Evolutionary conservation across 139 green algal species (phyloP).

Genomic region (Chlorella sp.): DNA sequence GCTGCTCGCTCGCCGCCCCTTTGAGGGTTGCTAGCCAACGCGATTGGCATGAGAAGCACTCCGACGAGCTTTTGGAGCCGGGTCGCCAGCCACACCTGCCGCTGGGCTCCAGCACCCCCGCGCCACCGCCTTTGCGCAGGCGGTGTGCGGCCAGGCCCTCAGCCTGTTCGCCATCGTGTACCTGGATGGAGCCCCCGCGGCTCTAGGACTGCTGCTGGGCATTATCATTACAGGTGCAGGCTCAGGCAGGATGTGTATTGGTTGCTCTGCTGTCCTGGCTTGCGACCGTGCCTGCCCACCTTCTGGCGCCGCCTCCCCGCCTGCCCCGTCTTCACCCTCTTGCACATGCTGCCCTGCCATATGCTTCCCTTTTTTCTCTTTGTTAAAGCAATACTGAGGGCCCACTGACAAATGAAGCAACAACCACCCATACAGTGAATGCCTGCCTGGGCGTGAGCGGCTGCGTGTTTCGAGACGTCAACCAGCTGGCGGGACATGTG

Average conservation of each 20-base stretch:
- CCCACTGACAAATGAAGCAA: no score
- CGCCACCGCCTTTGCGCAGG: background rate
- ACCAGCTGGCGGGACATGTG: background rate
- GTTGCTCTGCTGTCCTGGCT: no score
- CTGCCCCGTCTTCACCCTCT: no score
- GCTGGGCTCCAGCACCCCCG: background rate
- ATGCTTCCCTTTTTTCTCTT: background rate
- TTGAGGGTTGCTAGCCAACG: background rate
- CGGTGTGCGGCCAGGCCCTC: background rate
- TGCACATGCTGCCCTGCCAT: background rate
- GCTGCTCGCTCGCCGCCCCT: background rate
- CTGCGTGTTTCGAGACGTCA: background rate
- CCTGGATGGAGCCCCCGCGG: background rate
- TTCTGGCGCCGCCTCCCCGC: no score
- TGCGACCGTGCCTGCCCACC: no score
- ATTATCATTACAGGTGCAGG: background rate
- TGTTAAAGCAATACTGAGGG: no score
- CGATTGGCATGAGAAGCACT: no score
- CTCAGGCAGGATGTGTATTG: no score
- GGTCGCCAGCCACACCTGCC: background rate
- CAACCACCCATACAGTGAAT: background rate
- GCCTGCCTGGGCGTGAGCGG: background rate
- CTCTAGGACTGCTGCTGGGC: conserved; percentile 4
- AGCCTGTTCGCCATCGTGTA: background rate
- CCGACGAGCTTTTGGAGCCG: background rate